Evolutionary conservation across 257 asterid species (phyloP).

Genomic region (Gentiana macrophylla): DNA sequence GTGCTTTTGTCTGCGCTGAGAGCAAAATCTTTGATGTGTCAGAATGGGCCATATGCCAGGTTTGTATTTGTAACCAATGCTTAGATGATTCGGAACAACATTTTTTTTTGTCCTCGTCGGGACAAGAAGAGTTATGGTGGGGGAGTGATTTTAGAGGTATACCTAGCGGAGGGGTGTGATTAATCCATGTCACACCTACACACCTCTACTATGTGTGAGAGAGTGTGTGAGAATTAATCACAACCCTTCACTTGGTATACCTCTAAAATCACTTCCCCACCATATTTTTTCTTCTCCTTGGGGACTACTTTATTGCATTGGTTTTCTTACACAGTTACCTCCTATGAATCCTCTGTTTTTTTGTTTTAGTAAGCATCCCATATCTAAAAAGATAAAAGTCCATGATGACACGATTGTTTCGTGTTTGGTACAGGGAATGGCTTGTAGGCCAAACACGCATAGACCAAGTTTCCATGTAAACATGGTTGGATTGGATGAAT

Average conservation of each 20-base stretch:
- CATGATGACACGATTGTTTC: neutral
- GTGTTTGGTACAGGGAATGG: slow-evolving; percentile 57
- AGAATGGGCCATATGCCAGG: slow-evolving; percentile 99
- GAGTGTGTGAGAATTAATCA: too few relatives aligned
- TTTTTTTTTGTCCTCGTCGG: too few relatives aligned
- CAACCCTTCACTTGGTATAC: too few relatives aligned
- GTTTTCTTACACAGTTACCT: neutral
- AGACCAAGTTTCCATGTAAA: slow-evolving; percentile 97
- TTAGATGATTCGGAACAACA: too few relatives aligned
- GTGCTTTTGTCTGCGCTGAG: slow-evolving; percentile 98
- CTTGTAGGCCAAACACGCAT: slow-evolving; percentile 93
- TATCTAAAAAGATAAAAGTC: neutral
- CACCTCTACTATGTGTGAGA: too few relatives aligned
- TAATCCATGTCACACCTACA: too few relatives aligned
- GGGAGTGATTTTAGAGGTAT: too few relatives aligned
- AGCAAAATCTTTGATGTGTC: slow-evolving; percentile 93
- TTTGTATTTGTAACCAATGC: slow-evolving; percentile 15
- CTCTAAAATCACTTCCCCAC: too few relatives aligned
- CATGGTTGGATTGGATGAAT: slow-evolving; percentile 91
- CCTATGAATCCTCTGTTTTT: neutral
- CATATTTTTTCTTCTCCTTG: too few relatives aligned
- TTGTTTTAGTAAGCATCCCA: slow-evolving; percentile 1
- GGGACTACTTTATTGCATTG: neutral
- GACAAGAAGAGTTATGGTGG: too few relatives aligned
- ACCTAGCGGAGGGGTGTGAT: too few relatives aligned